Evolutionary conservation across 164 flowering plant species (phyloP), one percentile per base, ranked within the genome.

Genomic region (Sedum album): DNA sequence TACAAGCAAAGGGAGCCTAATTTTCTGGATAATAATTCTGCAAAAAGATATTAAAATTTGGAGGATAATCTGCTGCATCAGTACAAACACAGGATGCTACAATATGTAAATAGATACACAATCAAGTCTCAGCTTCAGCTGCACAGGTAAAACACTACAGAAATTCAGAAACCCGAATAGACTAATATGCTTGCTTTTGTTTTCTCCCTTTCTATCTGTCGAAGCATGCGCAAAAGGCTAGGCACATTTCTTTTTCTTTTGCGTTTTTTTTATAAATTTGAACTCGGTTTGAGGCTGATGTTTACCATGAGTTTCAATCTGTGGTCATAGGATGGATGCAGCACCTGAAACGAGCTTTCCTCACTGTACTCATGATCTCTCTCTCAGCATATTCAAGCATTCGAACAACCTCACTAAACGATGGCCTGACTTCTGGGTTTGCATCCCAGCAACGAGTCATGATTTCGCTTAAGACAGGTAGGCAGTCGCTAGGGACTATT

Each of bases 101-200:
- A 55, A 55, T 55, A 41, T 41, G 11, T 8, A 41, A 11, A 41
- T 41, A 41, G 46, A 14, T 55, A 55, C 61, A 55, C 31, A 55
- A 55, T 55, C 31, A 51, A 51, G 51, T 46, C 51, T 51, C 57
- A 55, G 31, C 57, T 51, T 55, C 61, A 55, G 10, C 61, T 31
- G 26, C 26, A 25, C 61, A 6, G 15, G 14, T 2, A 55, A 26
- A 55, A 25, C 31, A 55, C 61, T 9, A 55, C 18, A 55, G 46
- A 26, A 26, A 55, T 25, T 17, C 31, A 26, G 61, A 25, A 9
- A 9, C 17, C 15, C 17, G 46, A 41, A 15, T 41, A 41, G 46
- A n/a, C 46, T 41, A 15, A 11, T 2, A 41, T 8, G 14, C 8
- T 8, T 41, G 2, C 11, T 13, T 2, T 41, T 41, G 46, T 8